Conservation (phyloP, 75 land plant species). For the Cryptomeria japonica region DNA sequence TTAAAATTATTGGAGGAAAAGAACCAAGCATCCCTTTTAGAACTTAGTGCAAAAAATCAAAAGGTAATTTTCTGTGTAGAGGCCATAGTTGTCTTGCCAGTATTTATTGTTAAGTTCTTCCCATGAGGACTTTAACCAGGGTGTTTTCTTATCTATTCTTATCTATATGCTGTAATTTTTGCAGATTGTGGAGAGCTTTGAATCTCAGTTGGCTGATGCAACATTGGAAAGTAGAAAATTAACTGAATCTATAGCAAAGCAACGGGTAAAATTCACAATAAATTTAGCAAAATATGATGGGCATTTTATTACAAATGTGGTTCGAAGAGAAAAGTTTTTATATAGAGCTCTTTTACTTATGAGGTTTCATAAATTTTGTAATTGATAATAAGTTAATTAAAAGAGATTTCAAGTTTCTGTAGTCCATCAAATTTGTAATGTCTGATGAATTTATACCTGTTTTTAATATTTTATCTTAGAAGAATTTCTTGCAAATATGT, state of each 20-base stretch:
- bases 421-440: neutral
- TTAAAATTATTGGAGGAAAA: conserved; percentile 59
- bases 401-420: neutral
- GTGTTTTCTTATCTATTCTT: neutral
- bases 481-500: neutral
- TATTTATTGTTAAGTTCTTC: neutral
- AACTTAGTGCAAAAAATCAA: conserved; percentile 73
- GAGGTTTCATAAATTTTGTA: neutral
- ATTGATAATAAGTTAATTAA: neutral
- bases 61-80: conserved; percentile 45
- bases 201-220: conserved; percentile 87
- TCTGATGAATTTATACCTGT: neutral
- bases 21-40: conserved; percentile 55
- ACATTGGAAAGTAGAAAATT: conserved; percentile 68
- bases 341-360: neutral
- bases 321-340: neutral
- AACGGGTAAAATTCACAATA: conserved; percentile 52
- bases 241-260: conserved; percentile 65
- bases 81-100: neutral
- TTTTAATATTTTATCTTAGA: neutral
- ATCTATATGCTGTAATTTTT: neutral
- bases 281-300: neutral
- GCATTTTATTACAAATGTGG: neutral
- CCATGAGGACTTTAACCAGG: neutral
- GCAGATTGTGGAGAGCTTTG: conserved; percentile 73